phyloP scores from a whole-genome alignment of 1,284 basidiomycete genomes.

The Dichomitus squalens region DNA sequence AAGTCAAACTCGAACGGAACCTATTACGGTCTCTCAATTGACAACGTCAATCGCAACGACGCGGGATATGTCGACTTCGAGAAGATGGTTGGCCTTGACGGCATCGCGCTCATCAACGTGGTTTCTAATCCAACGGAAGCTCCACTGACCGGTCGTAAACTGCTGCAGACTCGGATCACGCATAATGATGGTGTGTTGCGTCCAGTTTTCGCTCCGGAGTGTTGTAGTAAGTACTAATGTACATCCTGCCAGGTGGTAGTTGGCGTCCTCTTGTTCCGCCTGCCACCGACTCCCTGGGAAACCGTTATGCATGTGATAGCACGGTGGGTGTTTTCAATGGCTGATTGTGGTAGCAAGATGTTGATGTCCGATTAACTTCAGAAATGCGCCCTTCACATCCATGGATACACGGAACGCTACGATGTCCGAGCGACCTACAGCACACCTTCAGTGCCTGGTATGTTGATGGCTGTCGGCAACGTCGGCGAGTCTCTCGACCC shows the following conservation, averaged over 20 bases:
- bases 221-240: background rate
- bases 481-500: constrained; percentile 84
- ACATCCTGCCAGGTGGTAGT: constrained; percentile 61
- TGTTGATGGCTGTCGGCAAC: constrained; percentile 97
- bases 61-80: constrained; percentile 96
- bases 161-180: constrained; percentile 86
- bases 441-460: constrained; percentile 88
- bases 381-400: constrained; percentile 88
- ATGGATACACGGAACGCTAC: constrained; percentile 92
- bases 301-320: constrained; percentile 71
- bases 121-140: constrained; percentile 85
- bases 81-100: constrained; percentile 95
- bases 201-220: background rate
- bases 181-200: constrained; percentile 85
- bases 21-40: constrained; percentile 87
- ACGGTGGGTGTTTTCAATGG: constrained; percentile 52
- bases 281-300: constrained; percentile 73
- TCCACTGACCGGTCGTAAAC: constrained; percentile 72
- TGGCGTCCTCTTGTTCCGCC: constrained; percentile 90
- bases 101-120: constrained; percentile 92
- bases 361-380: constrained; percentile 32
- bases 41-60: constrained; percentile 89
- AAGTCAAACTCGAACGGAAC: constrained; percentile 99
- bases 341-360: background rate
- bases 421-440: constrained; percentile 93